A percentile compares a stretch with the other conserved stretches of the same genome.
Conservation (phyloP, 129 eudicot species). For the Helichrysum umbraculigerum region DNA sequence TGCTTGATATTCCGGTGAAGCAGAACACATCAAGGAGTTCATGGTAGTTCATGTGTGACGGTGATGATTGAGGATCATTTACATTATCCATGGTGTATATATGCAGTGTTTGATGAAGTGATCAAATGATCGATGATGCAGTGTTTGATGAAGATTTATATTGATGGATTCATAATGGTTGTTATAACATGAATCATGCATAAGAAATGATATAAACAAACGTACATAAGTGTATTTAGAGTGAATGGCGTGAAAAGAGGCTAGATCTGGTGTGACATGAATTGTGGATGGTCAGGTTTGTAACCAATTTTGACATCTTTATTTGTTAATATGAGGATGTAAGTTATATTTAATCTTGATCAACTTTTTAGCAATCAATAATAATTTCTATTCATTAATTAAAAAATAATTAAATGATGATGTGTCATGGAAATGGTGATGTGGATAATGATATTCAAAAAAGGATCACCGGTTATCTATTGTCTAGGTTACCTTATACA, state of each 20-base stretch:
- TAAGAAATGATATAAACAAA: constrained; percentile 1
- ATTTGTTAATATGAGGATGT: too few species aligned
- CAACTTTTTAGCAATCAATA: too few species aligned
- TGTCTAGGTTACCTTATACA: too few species aligned
- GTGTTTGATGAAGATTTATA: background rate
- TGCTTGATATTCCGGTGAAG: background rate
- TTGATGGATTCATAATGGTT: background rate
- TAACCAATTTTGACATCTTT: too few species aligned
- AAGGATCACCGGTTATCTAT: too few species aligned
- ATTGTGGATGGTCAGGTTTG: too few species aligned
- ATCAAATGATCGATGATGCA: too few species aligned
- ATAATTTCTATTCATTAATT: too few species aligned
- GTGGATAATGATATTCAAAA: too few species aligned
- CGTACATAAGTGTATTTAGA: background rate
- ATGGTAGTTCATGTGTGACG: background rate
- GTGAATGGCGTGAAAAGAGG: constrained; percentile 6
- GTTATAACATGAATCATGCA: constrained; percentile 10
- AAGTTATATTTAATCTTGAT: too few species aligned
- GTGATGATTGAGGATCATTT: background rate
- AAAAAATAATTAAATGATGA: too few species aligned
- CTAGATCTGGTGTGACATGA: constrained; percentile 21
- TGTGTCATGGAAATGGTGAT: too few species aligned
- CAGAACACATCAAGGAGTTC: constrained; percentile 23
- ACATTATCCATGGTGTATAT: background rate
- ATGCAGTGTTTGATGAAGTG: background rate